Percentiles rank a stretch among this genome's conserved stretches.
phyloP scores from a whole-genome alignment of 2,329 filamentous ascomycete genomes.

The Pseudogymnoascus sp. region DNA sequence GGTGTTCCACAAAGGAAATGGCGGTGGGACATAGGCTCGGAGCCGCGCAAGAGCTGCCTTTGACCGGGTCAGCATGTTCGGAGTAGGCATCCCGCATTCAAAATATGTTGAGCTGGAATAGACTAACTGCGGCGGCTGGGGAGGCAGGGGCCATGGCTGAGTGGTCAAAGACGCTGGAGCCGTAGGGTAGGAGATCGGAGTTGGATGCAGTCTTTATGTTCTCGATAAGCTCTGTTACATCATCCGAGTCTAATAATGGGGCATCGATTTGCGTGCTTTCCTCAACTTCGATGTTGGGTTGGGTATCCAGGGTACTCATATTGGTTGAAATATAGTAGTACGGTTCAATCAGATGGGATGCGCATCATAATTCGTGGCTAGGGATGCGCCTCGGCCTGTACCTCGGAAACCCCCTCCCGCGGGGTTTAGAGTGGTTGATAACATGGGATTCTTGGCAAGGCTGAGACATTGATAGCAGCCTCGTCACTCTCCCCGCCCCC shows the following conservation, averaged over 20 bases:
- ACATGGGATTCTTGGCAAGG: slow-evolving; percentile 8
- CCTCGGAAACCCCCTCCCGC: neutral
- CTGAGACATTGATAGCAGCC: neutral
- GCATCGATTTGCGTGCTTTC: slow-evolving; percentile 1
- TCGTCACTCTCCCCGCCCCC: neutral
- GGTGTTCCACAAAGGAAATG: slow-evolving; percentile 54
- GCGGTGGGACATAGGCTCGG: slow-evolving; percentile 51
- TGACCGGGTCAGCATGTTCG: slow-evolving; percentile 13
- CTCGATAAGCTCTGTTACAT: slow-evolving; percentile 22
- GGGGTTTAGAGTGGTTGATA: neutral
- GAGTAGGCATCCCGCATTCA: neutral
- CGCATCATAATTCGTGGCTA: neutral
- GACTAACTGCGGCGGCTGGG: slow-evolving; percentile 25
- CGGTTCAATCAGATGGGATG: neutral
- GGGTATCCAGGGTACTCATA: neutral
- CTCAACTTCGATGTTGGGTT: neutral
- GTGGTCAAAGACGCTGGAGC: slow-evolving; percentile 23
- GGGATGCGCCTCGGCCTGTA: neutral
- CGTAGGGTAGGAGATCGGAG: neutral
- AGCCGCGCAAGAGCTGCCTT: slow-evolving; percentile 44
- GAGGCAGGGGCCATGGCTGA: slow-evolving; percentile 28
- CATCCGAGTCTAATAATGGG: slow-evolving; percentile 11
- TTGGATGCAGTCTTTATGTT: slow-evolving; percentile 27
- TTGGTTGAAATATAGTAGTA: neutral
- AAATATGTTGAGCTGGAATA: slow-evolving; percentile 1